These are phyloP conservation scores for Metschnikowia hibisci DNA, from an alignment of 805 yeast genomes.

Conservation along the genomic window DNA sequence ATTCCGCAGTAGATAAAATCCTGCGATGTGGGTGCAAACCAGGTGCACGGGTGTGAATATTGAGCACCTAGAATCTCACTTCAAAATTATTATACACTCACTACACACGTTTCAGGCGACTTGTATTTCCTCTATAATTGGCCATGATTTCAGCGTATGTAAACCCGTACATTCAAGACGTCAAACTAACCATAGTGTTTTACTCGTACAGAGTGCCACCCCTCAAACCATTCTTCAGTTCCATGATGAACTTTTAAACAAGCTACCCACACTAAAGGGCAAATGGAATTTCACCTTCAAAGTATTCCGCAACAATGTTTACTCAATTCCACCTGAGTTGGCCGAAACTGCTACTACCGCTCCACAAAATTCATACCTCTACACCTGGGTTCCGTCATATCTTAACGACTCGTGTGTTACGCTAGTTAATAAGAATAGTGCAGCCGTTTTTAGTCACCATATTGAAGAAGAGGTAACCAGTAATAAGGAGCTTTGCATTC, in stretches of 20 bases:
- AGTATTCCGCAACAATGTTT: constrained; percentile 61
- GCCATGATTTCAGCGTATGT: constrained; percentile 40
- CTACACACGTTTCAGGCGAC: neutral
- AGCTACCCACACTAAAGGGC: constrained; percentile 55
- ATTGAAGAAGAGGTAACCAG: constrained; percentile 28
- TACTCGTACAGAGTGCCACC: constrained; percentile 37
- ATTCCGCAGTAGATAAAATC: neutral
- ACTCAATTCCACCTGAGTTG: constrained; percentile 41
- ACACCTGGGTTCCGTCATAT: constrained; percentile 51
- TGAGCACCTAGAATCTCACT: neutral
- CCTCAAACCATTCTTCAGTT: constrained; percentile 63
- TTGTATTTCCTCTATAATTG: neutral
- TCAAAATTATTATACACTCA: neutral
- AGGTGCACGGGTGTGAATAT: constrained; percentile 14
- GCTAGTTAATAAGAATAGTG: constrained; percentile 41
- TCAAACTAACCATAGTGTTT: constrained; percentile 29
- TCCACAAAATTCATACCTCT: constrained; percentile 43
- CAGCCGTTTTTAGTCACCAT: constrained; percentile 33
- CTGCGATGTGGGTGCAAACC: constrained; percentile 16
- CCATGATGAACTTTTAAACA: constrained; percentile 68
- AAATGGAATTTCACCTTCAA: constrained; percentile 69
- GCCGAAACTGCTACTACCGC: constrained; percentile 26
- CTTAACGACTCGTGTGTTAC: constrained; percentile 45
- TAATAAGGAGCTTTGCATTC: constrained; percentile 24
- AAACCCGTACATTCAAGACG: too few relatives aligned